These are phyloP conservation scores for Aspergillus japonicus DNA, from an alignment of 2,329 filamentous ascomycete species.

Conservation along the genomic window DNA sequence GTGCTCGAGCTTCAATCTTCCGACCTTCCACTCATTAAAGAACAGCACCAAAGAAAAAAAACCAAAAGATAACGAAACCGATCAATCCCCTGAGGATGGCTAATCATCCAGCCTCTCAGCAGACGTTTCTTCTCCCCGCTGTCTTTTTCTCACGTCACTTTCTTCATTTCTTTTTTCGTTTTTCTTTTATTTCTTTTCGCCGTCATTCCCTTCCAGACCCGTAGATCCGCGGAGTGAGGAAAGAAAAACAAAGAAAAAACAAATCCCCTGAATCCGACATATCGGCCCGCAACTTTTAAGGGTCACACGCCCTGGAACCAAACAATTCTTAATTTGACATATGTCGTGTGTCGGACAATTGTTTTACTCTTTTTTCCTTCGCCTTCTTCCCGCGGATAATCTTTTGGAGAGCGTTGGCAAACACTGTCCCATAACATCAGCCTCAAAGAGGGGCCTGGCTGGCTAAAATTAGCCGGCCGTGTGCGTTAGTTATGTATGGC, in stretches of 20 bases:
- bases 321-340: constrained; percentile 21
- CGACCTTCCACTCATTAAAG: background rate
- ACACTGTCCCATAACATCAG: constrained; percentile 14
- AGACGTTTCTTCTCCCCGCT: background rate
- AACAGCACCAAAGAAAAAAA: too few relatives aligned
- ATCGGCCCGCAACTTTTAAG: constrained; percentile 27
- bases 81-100: too few relatives aligned
- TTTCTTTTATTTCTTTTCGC: background rate
- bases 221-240: too few relatives aligned
- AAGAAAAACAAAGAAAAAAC: too few relatives aligned
- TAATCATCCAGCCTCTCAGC: too few relatives aligned
- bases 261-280: constrained; percentile 16
- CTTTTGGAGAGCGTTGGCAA: constrained; percentile 30
- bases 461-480: too few relatives aligned
- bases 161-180: background rate
- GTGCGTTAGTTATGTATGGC: too few relatives aligned
- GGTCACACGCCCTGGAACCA: constrained; percentile 34
- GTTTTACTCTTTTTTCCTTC: constrained; percentile 6
- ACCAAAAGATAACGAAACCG: too few relatives aligned
- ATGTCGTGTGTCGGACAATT: constrained; percentile 12
- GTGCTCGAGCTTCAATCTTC: background rate
- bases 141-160: background rate
- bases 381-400: background rate
- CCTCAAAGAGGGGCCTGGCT: constrained; percentile 15
- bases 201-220: too few relatives aligned